Evolutionary conservation across 2,329 filamentous ascomycete species (phyloP), one percentile per base, ranked within the genome.

Genomic region (Aspergillus luchuensis): DNA sequence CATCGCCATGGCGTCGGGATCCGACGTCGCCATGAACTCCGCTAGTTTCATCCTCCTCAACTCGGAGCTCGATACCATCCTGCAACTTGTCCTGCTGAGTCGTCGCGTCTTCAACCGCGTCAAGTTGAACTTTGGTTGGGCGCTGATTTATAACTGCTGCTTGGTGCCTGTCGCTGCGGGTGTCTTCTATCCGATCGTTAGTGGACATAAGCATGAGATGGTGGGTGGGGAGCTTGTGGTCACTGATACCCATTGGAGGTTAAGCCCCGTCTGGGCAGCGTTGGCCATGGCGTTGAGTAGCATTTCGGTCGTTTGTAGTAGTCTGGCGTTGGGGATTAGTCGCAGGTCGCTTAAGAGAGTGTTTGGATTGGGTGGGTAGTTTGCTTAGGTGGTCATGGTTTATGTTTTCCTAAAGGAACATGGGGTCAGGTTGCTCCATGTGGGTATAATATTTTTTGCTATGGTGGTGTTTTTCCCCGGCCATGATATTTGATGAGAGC

Each of bases 211-310:
- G 43, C 58, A 74, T 15, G 74, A 76, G 5, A 66, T 64, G 56
- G 59, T 69, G 36, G 72, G 68, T 66, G 68, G 71, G 64, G 72
- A 75, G 64, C 74, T 69, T 23, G 68, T 30, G 28, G 8, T 69
- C 47, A 68, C 61, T 33, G 63, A 73, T 62, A 70, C 70, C 10
- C 78, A 79, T 54, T 82, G 79, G 78, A 71, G 80, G 36, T 61
- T 83, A 8, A 79, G 79, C 64, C 81, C 81, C 1, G 81, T 82
- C 5, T 97, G 93, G 93, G 94, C 93, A 5, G 89, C 88, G 66
- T 77, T 97, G 73, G 93, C 93, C 1, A 98, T 97, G 94, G 94
- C 94, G 25, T 76, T 93, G 74, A 97, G 92, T 76, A 94, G 90
- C 75, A 88, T 97, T 66, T 95, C 91, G 71, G 93, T 98, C 49